These are phyloP conservation scores for Tylopilus felleus DNA, from an alignment of 768 basidiomycete genomes.

Conservation along the genomic window DNA sequence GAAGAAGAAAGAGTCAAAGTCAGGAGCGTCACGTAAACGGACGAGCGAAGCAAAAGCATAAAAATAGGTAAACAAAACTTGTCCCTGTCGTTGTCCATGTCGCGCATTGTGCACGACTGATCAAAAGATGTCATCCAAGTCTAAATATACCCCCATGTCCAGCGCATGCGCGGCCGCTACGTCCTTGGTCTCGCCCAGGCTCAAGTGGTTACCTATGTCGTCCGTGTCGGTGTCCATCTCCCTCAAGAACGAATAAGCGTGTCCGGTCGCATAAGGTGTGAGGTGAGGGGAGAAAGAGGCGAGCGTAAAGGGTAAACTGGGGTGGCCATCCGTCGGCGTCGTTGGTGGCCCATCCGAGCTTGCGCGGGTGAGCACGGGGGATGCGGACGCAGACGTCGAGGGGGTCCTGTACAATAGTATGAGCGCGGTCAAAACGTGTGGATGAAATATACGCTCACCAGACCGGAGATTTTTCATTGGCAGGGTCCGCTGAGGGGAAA, in stretches of 20 bases:
- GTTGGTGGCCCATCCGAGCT: neutral
- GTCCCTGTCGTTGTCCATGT: neutral
- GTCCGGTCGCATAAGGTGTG: neutral
- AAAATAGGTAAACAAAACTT: neutral
- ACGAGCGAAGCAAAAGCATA: neutral
- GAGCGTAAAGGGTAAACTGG: neutral
- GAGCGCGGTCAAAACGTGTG: too few relatives aligned
- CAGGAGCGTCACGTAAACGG: neutral
- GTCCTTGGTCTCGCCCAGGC: neutral
- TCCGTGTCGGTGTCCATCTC: neutral
- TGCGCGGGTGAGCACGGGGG: slow-evolving; percentile 1
- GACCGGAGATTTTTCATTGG: neutral
- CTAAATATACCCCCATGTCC: neutral
- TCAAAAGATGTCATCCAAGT: slow-evolving; percentile 4
- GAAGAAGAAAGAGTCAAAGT: neutral
- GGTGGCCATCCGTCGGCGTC: slow-evolving; percentile 5
- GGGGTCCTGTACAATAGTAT: neutral
- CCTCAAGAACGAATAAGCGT: neutral
- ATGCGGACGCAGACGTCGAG: slow-evolving; percentile 5
- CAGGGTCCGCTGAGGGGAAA: neutral
- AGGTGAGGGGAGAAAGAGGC: neutral
- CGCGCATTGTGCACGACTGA: neutral
- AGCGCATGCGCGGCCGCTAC: too few relatives aligned
- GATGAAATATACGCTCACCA: neutral
- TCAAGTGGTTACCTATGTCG: neutral